Evolutionary conservation across 345 rosid genomes (phyloP).

Genomic region (Corymbia maculata): DNA sequence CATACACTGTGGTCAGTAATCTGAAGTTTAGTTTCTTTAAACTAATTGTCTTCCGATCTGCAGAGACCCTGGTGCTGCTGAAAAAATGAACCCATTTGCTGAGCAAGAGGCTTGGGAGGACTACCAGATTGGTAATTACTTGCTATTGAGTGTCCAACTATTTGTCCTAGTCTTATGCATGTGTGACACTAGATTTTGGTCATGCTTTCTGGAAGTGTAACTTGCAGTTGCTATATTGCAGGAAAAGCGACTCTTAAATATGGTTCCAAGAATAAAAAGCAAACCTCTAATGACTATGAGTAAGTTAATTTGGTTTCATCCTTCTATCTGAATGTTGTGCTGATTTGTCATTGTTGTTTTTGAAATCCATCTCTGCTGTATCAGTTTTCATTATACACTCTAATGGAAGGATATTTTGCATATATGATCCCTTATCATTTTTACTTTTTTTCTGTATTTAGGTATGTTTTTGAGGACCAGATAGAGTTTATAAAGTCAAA

Average conservation of each 20-base stretch:
- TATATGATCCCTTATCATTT: not conserved
- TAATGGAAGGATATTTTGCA: not conserved
- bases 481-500: slow-evolving; percentile 81
- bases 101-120: slow-evolving; percentile 99
- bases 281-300: slow-evolving; percentile 65
- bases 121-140: slow-evolving; percentile 70
- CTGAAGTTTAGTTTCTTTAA: not conserved
- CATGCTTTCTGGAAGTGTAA: not conserved
- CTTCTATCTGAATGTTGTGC: not conserved
- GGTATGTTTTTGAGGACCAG: slow-evolving; percentile 95
- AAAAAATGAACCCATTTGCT: slow-evolving; percentile 96
- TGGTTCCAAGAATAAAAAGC: slow-evolving; percentile 79
- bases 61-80: slow-evolving; percentile 60
- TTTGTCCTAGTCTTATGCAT: not conserved
- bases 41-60: not conserved
- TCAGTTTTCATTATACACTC: not conserved
- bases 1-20: not conserved
- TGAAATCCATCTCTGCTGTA: not conserved
- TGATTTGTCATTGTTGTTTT: not conserved
- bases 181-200: not conserved
- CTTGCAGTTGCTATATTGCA: slow-evolving; percentile 18
- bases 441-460: slow-evolving; percentile 1
- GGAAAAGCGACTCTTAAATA: slow-evolving; percentile 74
- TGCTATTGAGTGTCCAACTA: not conserved
- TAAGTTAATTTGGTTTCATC: slow-evolving; percentile 18